A percentile compares a stretch with the other conserved stretches of the same genome.
Evolutionary conservation across 2,329 filamentous ascomycete species (phyloP).

Genomic region (Sclerotinia subarctica): DNA sequence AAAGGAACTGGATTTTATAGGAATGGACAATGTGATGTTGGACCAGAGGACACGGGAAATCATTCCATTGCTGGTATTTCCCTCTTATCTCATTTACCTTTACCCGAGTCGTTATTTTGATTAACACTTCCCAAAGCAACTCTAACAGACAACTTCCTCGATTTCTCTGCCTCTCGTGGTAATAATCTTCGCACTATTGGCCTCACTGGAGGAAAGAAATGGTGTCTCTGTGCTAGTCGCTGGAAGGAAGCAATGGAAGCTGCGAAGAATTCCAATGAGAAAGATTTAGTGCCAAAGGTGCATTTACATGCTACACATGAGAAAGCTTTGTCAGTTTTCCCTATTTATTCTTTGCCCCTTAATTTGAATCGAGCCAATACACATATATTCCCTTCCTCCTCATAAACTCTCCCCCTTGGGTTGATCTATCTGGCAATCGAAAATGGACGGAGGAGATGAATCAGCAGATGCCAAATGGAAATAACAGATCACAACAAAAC

Average conservation of each 20-base stretch:
- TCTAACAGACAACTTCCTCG: constrained; percentile 59
- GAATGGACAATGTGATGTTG: constrained; percentile 57
- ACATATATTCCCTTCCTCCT: no score
- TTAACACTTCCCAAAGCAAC: constrained; percentile 39
- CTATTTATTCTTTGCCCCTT: neutral
- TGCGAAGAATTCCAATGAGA: constrained; percentile 17
- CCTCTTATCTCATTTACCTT: neutral
- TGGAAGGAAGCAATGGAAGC: constrained; percentile 53
- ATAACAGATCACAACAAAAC: neutral
- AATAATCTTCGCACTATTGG: constrained; percentile 56
- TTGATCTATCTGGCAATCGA: neutral
- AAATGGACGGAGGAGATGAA: neutral
- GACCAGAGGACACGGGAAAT: constrained; percentile 53
- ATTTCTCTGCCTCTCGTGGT: constrained; percentile 55
- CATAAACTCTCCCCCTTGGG: no score
- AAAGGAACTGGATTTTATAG: constrained; percentile 58
- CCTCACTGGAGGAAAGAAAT: constrained; percentile 57
- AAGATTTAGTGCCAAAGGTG: constrained; percentile 36
- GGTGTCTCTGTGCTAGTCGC: constrained; percentile 58
- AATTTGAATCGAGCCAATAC: neutral
- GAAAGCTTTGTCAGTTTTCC: constrained; percentile 36
- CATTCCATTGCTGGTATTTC: constrained; percentile 50
- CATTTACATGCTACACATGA: constrained; percentile 41
- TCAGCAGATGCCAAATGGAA: neutral
- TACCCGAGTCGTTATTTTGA: no score